Evolutionary conservation across 148 eudicot genomes (phyloP), one percentile per base, ranked within the genome.

Genomic region (Agrostemma githago): DNA sequence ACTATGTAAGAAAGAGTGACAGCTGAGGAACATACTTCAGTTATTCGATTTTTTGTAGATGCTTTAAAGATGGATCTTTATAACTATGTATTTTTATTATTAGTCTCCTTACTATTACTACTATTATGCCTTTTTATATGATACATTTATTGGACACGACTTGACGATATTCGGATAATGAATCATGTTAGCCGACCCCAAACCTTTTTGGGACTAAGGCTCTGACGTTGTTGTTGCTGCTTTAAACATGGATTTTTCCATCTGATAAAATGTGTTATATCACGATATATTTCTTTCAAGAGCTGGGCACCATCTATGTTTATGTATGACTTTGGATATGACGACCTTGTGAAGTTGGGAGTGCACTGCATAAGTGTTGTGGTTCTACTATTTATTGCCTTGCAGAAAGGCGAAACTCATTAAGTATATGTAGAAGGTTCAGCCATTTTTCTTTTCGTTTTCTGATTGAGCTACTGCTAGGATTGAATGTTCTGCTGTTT

Each of bases 241-340:
- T 65, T 16, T 39, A 65, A 65, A n/a, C 5, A 40, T 15, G 9
- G 16, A 12, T 14, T 21, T 39, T 65, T 39, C 44, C 66, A 37
- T 34, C 41, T 1, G 7, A 34, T 11, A 39, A 63, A 63, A 39
- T 63, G 42, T 3, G 37, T 2, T 63, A 34, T 34, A 34, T 34
- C 42, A 37, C 66, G 7, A 57, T 63, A 63, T 39, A 65, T 39
- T 65, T 15, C 46, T 65, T 65, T 65, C 68, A 65, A 16, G 19
- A 65, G 68, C 20, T 39, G 19, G 21, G 66, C 39, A 3, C 46
- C n/a, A 5, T 19, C 5, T 60, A 3, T 40, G n/a, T 15, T 5
- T 65, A 14, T 64, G 42, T 37, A 12, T 38, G 43, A 37, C 3
- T 38, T 1, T 19, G 17, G 43, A 38, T 38, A 12, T 41, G 69